Percentiles rank a stretch among this genome's conserved stretches.
Evolutionary conservation across 495 filamentous ascomycete genomes (phyloP).

Genomic region (Penicillium malachiteum): DNA sequence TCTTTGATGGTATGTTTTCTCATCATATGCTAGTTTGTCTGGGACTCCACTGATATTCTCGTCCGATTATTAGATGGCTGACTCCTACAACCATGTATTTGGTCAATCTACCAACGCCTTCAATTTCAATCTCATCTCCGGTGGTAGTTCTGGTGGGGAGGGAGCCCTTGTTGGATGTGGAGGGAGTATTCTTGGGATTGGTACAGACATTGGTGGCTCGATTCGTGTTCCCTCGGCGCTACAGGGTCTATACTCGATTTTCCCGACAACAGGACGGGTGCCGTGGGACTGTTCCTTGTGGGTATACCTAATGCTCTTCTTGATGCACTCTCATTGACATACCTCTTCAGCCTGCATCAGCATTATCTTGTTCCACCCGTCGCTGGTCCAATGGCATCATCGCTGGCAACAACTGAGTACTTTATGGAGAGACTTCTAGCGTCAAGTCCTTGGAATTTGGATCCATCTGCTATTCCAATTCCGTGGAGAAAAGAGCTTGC

Average conservation of each 20-base stretch:
- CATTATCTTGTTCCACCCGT: constrained; percentile 36
- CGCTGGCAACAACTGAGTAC: constrained; percentile 38
- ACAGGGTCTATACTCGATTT: constrained; percentile 61
- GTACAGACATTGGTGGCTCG: constrained; percentile 66
- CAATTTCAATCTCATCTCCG: constrained; percentile 54
- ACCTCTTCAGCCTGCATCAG: constrained; percentile 18
- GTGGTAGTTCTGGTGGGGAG: constrained; percentile 65
- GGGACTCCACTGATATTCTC: not conserved
- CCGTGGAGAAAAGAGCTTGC: constrained; percentile 39
- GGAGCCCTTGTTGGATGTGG: constrained; percentile 55
- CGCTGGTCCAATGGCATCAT: constrained; percentile 44
- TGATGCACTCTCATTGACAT: not conserved
- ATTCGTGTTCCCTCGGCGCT: constrained; percentile 63
- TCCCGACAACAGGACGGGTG: constrained; percentile 56
- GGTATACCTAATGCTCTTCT: constrained; percentile 20
- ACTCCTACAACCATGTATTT: constrained; percentile 35
- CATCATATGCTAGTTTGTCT: not conserved
- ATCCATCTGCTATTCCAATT: constrained; percentile 40
- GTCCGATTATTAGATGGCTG: constrained; percentile 44
- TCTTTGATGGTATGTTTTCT: constrained; percentile 38
- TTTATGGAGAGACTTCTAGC: constrained; percentile 41
- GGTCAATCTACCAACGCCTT: constrained; percentile 55
- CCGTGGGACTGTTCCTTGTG: constrained; percentile 42
- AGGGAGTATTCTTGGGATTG: constrained; percentile 61
- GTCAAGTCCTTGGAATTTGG: constrained; percentile 39